Percentiles rank a stretch among this genome's conserved stretches.
Conservation (phyloP, 2,329 filamentous ascomycete species). For the Didymellaceae sp. region DNA sequence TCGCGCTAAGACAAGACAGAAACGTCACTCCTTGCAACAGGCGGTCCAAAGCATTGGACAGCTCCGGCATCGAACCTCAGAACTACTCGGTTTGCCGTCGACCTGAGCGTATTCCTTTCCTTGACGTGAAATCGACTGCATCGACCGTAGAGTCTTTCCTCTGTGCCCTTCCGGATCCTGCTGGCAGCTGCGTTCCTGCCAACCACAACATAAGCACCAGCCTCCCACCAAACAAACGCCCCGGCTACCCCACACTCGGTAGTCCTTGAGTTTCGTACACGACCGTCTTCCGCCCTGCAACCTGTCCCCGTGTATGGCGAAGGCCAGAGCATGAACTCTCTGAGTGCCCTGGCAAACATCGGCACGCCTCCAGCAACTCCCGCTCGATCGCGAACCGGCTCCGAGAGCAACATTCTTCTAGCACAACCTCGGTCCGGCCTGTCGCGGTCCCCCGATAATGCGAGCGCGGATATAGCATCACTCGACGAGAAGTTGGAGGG, state of each 20-base stretch:
- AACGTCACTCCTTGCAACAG: conserved; percentile 14
- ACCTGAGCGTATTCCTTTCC: conserved; percentile 15
- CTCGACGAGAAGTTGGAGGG: conserved; percentile 37
- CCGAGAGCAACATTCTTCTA: conserved; percentile 55
- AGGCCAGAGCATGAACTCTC: conserved; percentile 84
- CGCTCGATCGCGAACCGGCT: conserved; percentile 61
- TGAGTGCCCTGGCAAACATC: conserved; percentile 88
- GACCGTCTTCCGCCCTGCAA: neutral
- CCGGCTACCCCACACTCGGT: conserved; percentile 13
- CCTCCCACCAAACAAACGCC: conserved; percentile 15
- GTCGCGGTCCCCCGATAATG: conserved; percentile 41
- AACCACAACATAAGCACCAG: conserved; percentile 18
- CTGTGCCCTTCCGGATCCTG: conserved; percentile 6
- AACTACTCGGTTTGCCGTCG: conserved; percentile 19
- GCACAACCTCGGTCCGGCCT: conserved; percentile 34
- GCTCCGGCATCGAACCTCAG: conserved; percentile 16
- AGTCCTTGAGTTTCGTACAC: neutral
- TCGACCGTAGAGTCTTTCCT: neutral
- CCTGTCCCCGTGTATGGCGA: conserved; percentile 51
- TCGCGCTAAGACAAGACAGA: conserved; percentile 4
- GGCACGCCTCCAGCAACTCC: conserved; percentile 61
- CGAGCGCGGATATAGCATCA: conserved; percentile 37
- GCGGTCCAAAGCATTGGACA: conserved; percentile 11
- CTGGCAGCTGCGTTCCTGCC: conserved; percentile 12
- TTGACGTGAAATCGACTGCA: conserved; percentile 8